Evolutionary conservation across 2,329 filamentous ascomycete species (phyloP).

Genomic region (Acrodontium crateriforme): DNA sequence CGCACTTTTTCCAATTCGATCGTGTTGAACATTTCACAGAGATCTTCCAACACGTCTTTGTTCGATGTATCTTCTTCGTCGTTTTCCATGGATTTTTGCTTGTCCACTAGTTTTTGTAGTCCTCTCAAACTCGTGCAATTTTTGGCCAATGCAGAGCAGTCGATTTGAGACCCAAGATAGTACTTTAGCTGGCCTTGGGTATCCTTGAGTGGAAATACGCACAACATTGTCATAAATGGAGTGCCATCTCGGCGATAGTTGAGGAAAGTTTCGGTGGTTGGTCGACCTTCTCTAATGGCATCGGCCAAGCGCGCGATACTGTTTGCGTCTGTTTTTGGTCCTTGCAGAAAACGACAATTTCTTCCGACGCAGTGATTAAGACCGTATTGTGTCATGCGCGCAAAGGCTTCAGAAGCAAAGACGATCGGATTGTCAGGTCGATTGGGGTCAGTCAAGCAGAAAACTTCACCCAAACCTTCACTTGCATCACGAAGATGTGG

Average conservation of each 20-base stretch:
- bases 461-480: slow-evolving; percentile 62
- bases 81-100: slow-evolving; percentile 19
- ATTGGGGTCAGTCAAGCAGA: slow-evolving; percentile 63
- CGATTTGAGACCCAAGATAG: slow-evolving; percentile 59
- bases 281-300: slow-evolving; percentile 47
- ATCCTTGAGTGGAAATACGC: slow-evolving; percentile 59
- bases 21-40: slow-evolving; percentile 57
- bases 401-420: slow-evolving; percentile 65
- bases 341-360: slow-evolving; percentile 68
- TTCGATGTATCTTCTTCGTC: slow-evolving; percentile 20
- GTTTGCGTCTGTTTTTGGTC: slow-evolving; percentile 52
- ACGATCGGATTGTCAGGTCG: slow-evolving; percentile 62
- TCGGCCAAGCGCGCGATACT: slow-evolving; percentile 50
- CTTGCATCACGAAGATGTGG: slow-evolving; percentile 52
- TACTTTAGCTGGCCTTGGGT: slow-evolving; percentile 53
- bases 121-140: slow-evolving; percentile 53
- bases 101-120: slow-evolving; percentile 28
- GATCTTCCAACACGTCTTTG: slow-evolving; percentile 51
- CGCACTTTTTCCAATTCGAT: slow-evolving; percentile 52
- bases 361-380: slow-evolving; percentile 59
- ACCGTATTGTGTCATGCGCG: slow-evolving; percentile 61
- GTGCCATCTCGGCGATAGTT: slow-evolving; percentile 65
- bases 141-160: slow-evolving; percentile 54
- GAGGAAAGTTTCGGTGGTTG: slow-evolving; percentile 59
- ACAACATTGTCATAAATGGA: slow-evolving; percentile 63